Base-by-base conservation (phyloP, 2,329 filamentous ascomycete species). In the Phoma herbarum region DNA sequence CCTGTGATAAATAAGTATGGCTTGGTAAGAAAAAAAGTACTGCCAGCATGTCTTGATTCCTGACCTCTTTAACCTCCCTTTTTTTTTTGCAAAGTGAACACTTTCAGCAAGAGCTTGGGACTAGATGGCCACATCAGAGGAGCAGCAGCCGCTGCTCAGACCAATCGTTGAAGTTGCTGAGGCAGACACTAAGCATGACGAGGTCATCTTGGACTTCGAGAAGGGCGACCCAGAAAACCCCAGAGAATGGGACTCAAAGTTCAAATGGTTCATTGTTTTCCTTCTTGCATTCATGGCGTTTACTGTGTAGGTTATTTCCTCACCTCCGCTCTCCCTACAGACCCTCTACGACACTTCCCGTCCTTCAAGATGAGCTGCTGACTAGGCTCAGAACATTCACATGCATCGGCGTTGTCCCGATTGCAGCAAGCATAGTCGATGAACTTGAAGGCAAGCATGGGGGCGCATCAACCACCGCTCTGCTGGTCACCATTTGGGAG, bases 401-500 rank as follows among this genome's bases (percentile, higher is more conserved):
- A 26, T 76, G 74, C 57, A 75, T 77, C 14, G 70, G 70, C n/a
- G 69, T 77, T 1, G 75, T 76, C 1, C 75, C 75, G 16, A 62
- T 77, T 18, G 74, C 74, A 20, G 60, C 58, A 29, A 52, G 45
- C 18, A 77, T 77, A 14, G 73, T 76, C 22, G 52, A 64, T 7
- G 74, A 76, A 25, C 69, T 77, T 18, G 66, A 71, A 31, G 64
- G 65, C 46, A 59, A 64, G 22, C 52, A 67, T 18, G 61, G 63
- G 11, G 67, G 67, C 45, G 61, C 65, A 22, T 66, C 73, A 6
- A 67, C 66, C 14, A 71, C 66, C 35, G 68, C 71, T 4, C 67
- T 76, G 3, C 63, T 76, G 16, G 73, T 76, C 12, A 76, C 74
- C 10, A 75, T 75, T 16, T 76, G 73, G 73, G 73, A 75, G 45